Percentiles rank a stretch among this genome's conserved stretches.
Evolutionary conservation across 2,329 filamentous ascomycete species (phyloP).

Genomic region (Botrytis elliptica): DNA sequence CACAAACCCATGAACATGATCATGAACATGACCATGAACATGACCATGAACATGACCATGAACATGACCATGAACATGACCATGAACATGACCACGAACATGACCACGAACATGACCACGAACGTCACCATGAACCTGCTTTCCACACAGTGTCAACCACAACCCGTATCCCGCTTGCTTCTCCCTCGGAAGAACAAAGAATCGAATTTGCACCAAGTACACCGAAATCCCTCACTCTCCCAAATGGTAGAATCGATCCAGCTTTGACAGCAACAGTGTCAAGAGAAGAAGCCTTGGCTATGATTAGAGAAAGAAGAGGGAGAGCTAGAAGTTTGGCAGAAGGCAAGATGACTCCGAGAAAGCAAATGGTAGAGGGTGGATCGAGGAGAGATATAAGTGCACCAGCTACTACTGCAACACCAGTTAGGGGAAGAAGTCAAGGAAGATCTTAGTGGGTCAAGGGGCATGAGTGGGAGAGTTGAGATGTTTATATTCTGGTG

Average conservation of each 20-base stretch:
- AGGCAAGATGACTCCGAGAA: constrained; percentile 59
- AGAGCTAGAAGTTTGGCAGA: constrained; percentile 67
- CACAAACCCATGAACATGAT: constrained; percentile 32
- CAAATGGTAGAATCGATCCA: constrained; percentile 44
- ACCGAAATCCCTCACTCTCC: constrained; percentile 23
- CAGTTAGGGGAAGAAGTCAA: constrained; percentile 29
- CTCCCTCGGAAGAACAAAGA: constrained; percentile 26
- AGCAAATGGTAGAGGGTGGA: constrained; percentile 39
- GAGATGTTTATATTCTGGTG: not conserved
- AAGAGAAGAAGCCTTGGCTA: constrained; percentile 71
- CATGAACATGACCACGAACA: constrained; percentile 32
- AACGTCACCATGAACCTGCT: constrained; percentile 22
- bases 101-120: constrained; percentile 31
- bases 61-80: constrained; percentile 14
- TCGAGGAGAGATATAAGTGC: constrained; percentile 38
- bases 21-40: constrained; percentile 34
- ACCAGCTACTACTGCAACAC: constrained; percentile 33
- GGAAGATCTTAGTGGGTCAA: not conserved
- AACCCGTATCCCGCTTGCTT: constrained; percentile 37
- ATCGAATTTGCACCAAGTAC: constrained; percentile 17
- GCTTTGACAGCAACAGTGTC: constrained; percentile 65
- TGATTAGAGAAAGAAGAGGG: constrained; percentile 70
- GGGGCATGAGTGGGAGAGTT: not conserved
- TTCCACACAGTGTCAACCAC: constrained; percentile 40
- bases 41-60: constrained; percentile 31